These are phyloP conservation scores for Haplographium delicatum DNA, from an alignment of 495 filamentous ascomycete species.

Conservation along the genomic window DNA sequence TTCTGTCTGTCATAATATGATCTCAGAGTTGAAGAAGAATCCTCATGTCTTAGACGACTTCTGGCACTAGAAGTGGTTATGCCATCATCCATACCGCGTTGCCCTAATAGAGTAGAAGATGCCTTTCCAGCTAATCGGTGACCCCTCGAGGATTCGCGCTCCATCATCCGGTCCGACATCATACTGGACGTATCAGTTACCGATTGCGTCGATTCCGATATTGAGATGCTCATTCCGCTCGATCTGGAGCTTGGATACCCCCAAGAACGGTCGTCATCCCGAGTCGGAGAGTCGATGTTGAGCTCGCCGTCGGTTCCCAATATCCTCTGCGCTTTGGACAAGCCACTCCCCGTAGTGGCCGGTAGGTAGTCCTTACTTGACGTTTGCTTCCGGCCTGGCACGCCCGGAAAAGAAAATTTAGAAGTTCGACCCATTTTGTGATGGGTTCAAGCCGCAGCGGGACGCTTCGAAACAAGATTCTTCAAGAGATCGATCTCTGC, in stretches of 20 bases:
- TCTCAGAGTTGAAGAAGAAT: slow-evolving; percentile 45
- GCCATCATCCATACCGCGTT: slow-evolving; percentile 19
- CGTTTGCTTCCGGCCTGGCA: slow-evolving; percentile 43
- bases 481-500: no score
- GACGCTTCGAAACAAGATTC: background rate
- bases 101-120: slow-evolving; percentile 21
- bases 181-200: slow-evolving; percentile 22
- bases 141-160: slow-evolving; percentile 38
- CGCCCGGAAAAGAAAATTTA: slow-evolving; percentile 48
- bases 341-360: slow-evolving; percentile 21
- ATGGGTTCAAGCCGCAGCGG: background rate
- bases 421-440: slow-evolving; percentile 42
- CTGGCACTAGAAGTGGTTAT: slow-evolving; percentile 32
- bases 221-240: slow-evolving; percentile 38
- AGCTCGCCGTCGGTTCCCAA: slow-evolving; percentile 31
- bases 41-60: slow-evolving; percentile 29
- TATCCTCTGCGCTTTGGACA: slow-evolving; percentile 40
- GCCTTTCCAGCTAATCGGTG: slow-evolving; percentile 18
- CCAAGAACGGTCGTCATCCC: slow-evolving; percentile 21
- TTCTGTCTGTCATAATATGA: slow-evolving; percentile 48
- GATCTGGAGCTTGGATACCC: slow-evolving; percentile 16
- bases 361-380: slow-evolving; percentile 28
- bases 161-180: slow-evolving; percentile 39
- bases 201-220: slow-evolving; percentile 40
- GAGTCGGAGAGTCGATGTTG: slow-evolving; percentile 22